phyloP scores from a whole-genome alignment of 805 yeast species.

The Wickerhamomyces mucosus region DNA sequence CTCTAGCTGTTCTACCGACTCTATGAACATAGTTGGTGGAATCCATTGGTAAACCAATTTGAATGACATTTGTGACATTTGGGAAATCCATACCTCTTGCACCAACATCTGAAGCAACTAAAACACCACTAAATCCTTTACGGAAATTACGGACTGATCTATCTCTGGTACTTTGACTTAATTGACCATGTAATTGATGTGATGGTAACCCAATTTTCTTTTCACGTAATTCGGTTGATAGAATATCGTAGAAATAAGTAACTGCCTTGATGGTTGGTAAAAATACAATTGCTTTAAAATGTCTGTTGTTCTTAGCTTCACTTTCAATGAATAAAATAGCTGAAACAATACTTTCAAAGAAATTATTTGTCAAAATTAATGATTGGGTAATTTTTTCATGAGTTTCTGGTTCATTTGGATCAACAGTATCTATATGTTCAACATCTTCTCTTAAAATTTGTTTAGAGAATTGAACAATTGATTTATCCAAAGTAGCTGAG shows the following conservation, averaged over 20 bases:
- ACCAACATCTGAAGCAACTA: constrained; percentile 86
- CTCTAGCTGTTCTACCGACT: constrained; percentile 94
- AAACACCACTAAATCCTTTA: constrained; percentile 37
- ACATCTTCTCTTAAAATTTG: constrained; percentile 45
- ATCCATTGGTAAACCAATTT: constrained; percentile 68
- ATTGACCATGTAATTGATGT: constrained; percentile 58
- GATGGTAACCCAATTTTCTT: constrained; percentile 22
- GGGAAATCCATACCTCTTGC: constrained; percentile 97
- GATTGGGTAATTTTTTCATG: constrained; percentile 73
- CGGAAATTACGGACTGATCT: constrained; percentile 47
- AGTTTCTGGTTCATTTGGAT: constrained; percentile 61
- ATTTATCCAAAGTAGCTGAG: constrained; percentile 78
- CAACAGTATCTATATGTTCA: constrained; percentile 64
- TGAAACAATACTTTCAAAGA: constrained; percentile 52
- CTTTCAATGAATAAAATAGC: constrained; percentile 41
- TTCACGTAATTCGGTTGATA: constrained; percentile 11
- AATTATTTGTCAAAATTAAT: constrained; percentile 40
- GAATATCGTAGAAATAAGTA: constrained; percentile 31
- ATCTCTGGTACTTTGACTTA: constrained; percentile 62
- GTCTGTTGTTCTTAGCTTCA: constrained; percentile 24
- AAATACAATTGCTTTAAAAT: constrained; percentile 75
- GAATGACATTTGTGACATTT: constrained; percentile 75
- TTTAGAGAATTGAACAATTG: constrained; percentile 58
- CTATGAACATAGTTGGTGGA: constrained; percentile 82
- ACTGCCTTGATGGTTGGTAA: constrained; percentile 69